A percentile compares a stretch with the other conserved stretches of the same genome.
Conservation (phyloP, 73 alveolate species). For the Urostyla sp. region DNA sequence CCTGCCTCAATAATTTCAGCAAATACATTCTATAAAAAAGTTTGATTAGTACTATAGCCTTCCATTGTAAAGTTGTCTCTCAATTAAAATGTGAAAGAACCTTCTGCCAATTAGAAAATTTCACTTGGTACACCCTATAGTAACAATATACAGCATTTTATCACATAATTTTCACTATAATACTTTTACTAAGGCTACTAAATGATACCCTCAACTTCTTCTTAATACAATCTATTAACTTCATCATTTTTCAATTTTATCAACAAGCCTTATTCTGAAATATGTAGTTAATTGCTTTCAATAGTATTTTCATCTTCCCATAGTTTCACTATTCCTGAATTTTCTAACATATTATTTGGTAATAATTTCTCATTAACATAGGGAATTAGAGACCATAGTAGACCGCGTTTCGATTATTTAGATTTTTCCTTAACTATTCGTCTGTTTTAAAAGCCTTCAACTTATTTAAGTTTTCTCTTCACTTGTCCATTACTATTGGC, state of each 20-base stretch:
- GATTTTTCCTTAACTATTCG: background rate
- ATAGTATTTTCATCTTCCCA: conserved; percentile 38
- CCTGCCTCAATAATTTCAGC: conserved; percentile 6
- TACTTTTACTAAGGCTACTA: background rate
- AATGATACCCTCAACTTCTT: background rate
- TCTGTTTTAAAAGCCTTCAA: conserved; percentile 7
- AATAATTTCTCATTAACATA: background rate
- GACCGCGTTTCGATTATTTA: background rate
- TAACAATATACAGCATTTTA: background rate
- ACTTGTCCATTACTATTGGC: background rate
- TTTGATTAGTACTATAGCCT: background rate
- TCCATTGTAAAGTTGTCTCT: conserved; percentile 17
- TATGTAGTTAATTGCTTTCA: background rate
- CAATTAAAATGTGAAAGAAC: background rate
- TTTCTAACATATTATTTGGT: background rate
- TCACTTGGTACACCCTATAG: conserved; percentile 39
- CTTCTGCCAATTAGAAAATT: background rate
- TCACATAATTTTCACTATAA: background rate
- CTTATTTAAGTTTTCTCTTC: background rate
- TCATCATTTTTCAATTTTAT: background rate
- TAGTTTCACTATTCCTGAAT: background rate
- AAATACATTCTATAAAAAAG: background rate
- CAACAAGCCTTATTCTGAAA: background rate
- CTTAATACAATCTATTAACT: background rate
- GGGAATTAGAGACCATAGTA: conserved; percentile 24